Base-by-base conservation (phyloP, 2,329 filamentous ascomycete species). In the Ceratocystis smalleyi region DNA sequence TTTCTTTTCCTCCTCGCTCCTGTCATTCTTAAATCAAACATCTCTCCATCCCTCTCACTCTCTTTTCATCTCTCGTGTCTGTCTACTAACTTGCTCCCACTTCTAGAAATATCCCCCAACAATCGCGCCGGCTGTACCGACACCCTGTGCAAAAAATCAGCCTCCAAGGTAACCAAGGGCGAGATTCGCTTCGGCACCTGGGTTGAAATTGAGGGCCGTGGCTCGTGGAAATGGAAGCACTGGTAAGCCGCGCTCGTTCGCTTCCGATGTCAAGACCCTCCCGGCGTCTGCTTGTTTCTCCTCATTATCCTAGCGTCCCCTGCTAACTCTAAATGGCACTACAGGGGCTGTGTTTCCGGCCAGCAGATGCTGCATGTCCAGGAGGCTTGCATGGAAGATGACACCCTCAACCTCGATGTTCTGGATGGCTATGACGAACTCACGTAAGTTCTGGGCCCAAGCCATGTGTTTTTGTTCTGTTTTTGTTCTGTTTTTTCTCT, bases 271-370 rank as follows among this genome's bases (percentile, higher is more conserved):
- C 30, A 8, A 15, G 12, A 24, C 47, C 54, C 17, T 5, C 17
- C 47, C 47, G n/a, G 47, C 47, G 54, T 30, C 54, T 8, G 35
- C 54, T 8, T 57, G 54, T n/a, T 35, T n/a, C 12, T 15, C 35
- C 10, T 62, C 43, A 12, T 59, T 64, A 59, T 35, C 27, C 55
- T 67, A 27, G 10, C 40, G n/a, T 15, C 35, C 35, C 35, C 22
- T n/a, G 24, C 17, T 59, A 22, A 47, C 17, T 51, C 45, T 45
- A 22, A 40, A 19, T 40, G 17, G 2, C 54, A 30, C 54, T 59
- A 24, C 61, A 95, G 91, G 91, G 91, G 92, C 35, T 97, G 92
- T 70, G 83, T 91, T 43, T 95, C 90, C 17, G 91, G 91, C 24
- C 78, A 80, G 64, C 83, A 89, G 70, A 76, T 96, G 66, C 71